Evolutionary conservation across 2,329 filamentous ascomycete genomes (phyloP).

Genomic region (Coniochaeta sp.): DNA sequence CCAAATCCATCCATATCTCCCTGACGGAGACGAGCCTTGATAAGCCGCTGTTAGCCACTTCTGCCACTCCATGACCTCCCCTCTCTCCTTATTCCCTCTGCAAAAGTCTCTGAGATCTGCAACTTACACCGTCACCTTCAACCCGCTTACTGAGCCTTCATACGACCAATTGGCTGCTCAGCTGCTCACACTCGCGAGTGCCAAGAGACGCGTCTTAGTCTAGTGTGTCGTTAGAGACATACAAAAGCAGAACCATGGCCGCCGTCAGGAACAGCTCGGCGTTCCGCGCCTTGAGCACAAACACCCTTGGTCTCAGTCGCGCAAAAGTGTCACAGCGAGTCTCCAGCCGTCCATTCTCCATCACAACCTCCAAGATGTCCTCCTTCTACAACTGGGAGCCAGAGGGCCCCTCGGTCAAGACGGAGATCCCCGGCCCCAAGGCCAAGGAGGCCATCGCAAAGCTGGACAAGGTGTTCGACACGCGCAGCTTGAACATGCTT

Average conservation of each 20-base stretch:
- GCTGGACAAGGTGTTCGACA: slow-evolving; percentile 76
- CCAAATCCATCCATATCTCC: background rate
- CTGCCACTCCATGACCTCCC: too few species aligned
- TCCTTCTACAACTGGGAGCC: slow-evolving; percentile 36
- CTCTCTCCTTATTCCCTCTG: background rate
- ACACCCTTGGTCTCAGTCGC: slow-evolving; percentile 6
- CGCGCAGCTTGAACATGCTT: slow-evolving; percentile 77
- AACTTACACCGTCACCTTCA: background rate
- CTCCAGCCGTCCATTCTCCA: slow-evolving; percentile 16
- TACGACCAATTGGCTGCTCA: background rate
- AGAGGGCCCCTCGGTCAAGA: slow-evolving; percentile 44
- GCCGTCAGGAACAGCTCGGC: slow-evolving; percentile 6
- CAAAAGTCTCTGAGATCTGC: background rate
- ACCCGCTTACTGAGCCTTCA: background rate
- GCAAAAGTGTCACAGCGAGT: slow-evolving; percentile 6
- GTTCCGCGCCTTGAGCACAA: slow-evolving; percentile 4
- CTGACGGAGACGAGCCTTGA: slow-evolving; percentile 1
- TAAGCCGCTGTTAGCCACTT: slow-evolving; percentile 8
- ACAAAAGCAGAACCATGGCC: too few species aligned
- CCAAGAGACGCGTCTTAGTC: too few species aligned
- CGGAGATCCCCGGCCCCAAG: slow-evolving; percentile 68
- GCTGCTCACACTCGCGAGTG: too few species aligned
- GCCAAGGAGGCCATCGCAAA: slow-evolving; percentile 62
- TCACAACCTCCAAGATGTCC: slow-evolving; percentile 16
- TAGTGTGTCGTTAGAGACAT: too few species aligned